These are phyloP conservation scores for Blastocrithidia nonstop DNA, from an alignment of 208 protist species.

Conservation along the genomic window DNA sequence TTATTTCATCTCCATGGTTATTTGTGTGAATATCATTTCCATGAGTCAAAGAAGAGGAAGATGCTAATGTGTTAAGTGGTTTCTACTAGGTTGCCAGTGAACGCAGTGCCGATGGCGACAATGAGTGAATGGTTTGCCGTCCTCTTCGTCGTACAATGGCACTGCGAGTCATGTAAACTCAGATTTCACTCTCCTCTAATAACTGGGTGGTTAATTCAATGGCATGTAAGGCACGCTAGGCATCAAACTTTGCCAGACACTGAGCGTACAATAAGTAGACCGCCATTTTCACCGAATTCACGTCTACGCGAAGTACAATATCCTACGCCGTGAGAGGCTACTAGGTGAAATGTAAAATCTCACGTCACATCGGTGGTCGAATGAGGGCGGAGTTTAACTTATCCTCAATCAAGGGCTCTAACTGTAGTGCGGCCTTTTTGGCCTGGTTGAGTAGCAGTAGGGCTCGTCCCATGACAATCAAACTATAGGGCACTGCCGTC, in stretches of 20 bases:
- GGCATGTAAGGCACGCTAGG: conserved; percentile 37
- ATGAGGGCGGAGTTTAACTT: conserved; percentile 42
- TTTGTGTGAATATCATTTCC: too few relatives aligned
- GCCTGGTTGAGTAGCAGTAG: conserved; percentile 61
- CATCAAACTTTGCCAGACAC: conserved; percentile 64
- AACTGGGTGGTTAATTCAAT: conserved; percentile 16
- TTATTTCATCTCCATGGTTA: too few relatives aligned
- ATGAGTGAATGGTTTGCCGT: too few relatives aligned
- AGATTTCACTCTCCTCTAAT: conserved; percentile 33
- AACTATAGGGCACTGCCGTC: conserved; percentile 47
- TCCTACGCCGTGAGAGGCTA: conserved; percentile 48
- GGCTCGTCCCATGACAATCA: conserved; percentile 53
- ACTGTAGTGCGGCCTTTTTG: conserved; percentile 62
- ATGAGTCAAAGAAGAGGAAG: too few relatives aligned
- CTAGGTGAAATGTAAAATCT: conserved; percentile 26
- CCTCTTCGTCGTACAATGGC: conserved; percentile 6
- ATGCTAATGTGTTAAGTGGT: too few relatives aligned
- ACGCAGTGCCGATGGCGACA: too few relatives aligned
- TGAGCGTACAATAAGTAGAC: conserved; percentile 67
- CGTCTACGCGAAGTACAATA: conserved; percentile 43
- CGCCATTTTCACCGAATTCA: conserved; percentile 47
- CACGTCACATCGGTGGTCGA: conserved; percentile 60
- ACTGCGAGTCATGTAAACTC: conserved; percentile 19
- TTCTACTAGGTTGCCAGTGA: too few relatives aligned
- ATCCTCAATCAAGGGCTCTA: conserved; percentile 77